Percentiles rank a stretch among this genome's conserved stretches.
phyloP scores from a whole-genome alignment of 352 stramenopile genomes.

The Poterioochromonas sp. region DNA sequence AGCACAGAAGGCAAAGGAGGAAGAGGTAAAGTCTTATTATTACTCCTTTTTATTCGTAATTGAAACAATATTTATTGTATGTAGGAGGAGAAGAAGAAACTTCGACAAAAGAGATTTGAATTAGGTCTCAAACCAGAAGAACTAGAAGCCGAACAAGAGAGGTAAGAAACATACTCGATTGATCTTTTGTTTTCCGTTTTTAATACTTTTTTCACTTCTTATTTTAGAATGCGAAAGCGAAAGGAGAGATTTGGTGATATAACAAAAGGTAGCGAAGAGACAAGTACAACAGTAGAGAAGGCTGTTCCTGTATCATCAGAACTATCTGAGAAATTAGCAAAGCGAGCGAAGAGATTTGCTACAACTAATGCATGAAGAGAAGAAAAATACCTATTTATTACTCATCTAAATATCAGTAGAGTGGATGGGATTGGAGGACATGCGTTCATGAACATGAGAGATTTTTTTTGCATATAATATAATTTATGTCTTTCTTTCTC shows the following conservation, averaged over 20 bases:
- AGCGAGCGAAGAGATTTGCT: conserved; percentile 4
- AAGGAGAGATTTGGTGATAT: conserved; percentile 4
- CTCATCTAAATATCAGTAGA: no score
- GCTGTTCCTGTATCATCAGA: not conserved
- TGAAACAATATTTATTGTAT: no score
- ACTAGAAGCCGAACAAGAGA: not conserved
- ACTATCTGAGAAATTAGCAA: not conserved
- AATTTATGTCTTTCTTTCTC: no score
- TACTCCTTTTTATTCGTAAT: no score
- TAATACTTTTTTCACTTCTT: not conserved
- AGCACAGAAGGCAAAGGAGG: not conserved
- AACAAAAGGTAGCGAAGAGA: no score
- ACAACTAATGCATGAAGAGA: no score
- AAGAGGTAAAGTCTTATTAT: no score
- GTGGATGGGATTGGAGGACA: no score
- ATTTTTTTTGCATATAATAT: no score
- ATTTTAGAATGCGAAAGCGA: not conserved
- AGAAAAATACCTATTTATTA: no score
- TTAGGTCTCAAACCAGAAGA: not conserved
- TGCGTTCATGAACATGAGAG: no score
- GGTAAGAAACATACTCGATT: not conserved
- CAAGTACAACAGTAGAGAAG: no score
- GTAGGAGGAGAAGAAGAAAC: not conserved
- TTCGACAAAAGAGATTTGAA: not conserved
- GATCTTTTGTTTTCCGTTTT: not conserved